A percentile compares a stretch with the other conserved stretches of the same genome.
phyloP scores from a whole-genome alignment of 1,284 basidiomycete species.

The Irpex sp. region DNA sequence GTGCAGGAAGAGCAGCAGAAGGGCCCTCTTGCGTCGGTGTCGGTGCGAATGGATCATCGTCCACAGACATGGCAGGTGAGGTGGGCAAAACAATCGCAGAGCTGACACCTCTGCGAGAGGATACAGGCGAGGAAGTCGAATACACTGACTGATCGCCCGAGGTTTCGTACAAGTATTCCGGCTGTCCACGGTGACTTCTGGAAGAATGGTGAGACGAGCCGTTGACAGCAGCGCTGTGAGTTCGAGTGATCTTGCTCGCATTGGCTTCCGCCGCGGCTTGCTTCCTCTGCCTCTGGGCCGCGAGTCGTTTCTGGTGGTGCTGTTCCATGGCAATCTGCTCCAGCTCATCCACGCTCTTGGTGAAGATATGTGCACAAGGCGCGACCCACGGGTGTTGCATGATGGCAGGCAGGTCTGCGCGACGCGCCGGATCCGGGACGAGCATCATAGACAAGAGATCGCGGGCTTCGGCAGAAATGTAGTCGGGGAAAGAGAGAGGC shows the following conservation, averaged over 20 bases:
- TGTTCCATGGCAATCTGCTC: constrained; percentile 81
- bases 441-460: constrained; percentile 82
- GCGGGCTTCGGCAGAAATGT: constrained; percentile 79
- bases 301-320: constrained; percentile 78
- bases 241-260: constrained; percentile 36
- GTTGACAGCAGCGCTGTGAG: constrained; percentile 39
- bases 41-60: constrained; percentile 52
- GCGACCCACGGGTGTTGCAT: constrained; percentile 86
- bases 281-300: constrained; percentile 75
- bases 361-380: constrained; percentile 64
- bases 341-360: constrained; percentile 71
- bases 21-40: constrained; percentile 27
- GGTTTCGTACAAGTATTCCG: constrained; percentile 52
- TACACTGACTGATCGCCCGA: constrained; percentile 42
- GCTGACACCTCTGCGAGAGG: constrained; percentile 37
- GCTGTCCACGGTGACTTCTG: constrained; percentile 37
- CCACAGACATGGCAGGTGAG: constrained; percentile 31
- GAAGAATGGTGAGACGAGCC: constrained; percentile 22
- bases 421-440: constrained; percentile 74
- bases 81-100: constrained; percentile 43
- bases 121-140: constrained; percentile 30
- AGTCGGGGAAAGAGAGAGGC: constrained; percentile 91
- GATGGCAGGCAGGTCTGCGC: constrained; percentile 72
- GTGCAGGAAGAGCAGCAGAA: constrained; percentile 10
- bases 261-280: constrained; percentile 32